These are phyloP conservation scores for Pseudogymnoascus sp. DNA, from an alignment of 2,329 filamentous ascomycete species.

Conservation along the genomic window DNA sequence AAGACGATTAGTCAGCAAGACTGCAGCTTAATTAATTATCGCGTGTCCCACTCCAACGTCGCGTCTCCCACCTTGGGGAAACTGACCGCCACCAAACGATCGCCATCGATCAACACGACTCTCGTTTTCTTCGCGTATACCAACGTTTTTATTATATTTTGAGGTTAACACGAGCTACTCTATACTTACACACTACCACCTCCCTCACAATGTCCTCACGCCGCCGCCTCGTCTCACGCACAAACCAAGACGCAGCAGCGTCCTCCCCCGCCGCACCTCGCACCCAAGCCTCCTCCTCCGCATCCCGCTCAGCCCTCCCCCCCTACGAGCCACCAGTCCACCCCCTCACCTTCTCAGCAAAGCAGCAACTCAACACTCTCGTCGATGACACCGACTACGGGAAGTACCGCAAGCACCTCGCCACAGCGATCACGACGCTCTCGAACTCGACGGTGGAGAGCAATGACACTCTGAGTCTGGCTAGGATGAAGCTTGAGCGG, in stretches of 20 bases:
- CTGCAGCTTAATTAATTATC: background rate
- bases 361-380: slow-evolving; percentile 38
- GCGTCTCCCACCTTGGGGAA: background rate
- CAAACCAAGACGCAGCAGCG: background rate
- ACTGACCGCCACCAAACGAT: background rate
- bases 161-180: background rate
- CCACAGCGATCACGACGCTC: slow-evolving; percentile 37
- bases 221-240: slow-evolving; percentile 1
- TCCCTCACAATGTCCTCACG: background rate
- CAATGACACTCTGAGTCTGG: slow-evolving; percentile 40
- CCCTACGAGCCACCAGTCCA: slow-evolving; percentile 44
- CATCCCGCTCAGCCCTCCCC: slow-evolving; percentile 27
- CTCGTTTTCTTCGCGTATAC: background rate
- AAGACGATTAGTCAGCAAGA: background rate
- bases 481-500: slow-evolving; percentile 12
- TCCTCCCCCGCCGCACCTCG: background rate
- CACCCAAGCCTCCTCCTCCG: background rate
- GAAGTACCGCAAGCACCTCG: slow-evolving; percentile 40
- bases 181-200: background rate
- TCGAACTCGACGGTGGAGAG: slow-evolving; percentile 41
- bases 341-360: slow-evolving; percentile 39
- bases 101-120: background rate
- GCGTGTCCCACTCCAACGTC: background rate
- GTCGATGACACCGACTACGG: slow-evolving; percentile 32
- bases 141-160: background rate